Evolutionary conservation across 202 grass and related monocot genomes (phyloP).

Genomic region (Saccharum hybrid): DNA sequence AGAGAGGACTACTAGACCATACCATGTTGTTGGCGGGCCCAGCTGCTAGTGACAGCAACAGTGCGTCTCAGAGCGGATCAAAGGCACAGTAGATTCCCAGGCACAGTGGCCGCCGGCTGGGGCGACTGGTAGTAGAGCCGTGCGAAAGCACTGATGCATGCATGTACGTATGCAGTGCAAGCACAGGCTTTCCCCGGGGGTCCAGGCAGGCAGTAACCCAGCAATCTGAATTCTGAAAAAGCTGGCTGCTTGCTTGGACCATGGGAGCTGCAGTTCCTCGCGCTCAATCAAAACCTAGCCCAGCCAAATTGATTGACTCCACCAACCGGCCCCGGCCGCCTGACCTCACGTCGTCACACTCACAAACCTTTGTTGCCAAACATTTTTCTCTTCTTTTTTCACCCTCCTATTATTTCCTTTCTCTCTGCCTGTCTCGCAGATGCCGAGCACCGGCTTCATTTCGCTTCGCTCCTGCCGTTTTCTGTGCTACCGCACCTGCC

Average conservation of each 20-base stretch:
- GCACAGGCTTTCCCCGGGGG: not conserved
- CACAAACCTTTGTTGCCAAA: no score
- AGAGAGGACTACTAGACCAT: no score
- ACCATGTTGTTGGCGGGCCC: no score
- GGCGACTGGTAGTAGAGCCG: no score
- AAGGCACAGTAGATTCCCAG: no score
- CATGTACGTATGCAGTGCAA: conserved; percentile 7
- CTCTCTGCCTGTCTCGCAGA: not conserved
- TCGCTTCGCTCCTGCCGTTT: not conserved
- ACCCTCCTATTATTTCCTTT: not conserved
- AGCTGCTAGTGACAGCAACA: no score
- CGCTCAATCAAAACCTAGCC: not conserved
- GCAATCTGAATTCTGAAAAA: conserved; percentile 40
- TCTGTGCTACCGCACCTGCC: conserved; percentile 29
- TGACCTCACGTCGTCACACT: not conserved
- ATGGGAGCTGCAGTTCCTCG: conserved; percentile 10
- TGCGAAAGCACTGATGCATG: not conserved
- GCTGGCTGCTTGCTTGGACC: conserved; percentile 34
- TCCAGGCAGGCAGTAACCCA: conserved; percentile 30
- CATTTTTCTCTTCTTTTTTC: no score
- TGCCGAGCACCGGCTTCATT: conserved; percentile 13
- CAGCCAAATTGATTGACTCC: not conserved
- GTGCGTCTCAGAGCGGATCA: no score
- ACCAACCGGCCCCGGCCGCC: conserved; percentile 35
- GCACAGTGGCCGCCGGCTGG: no score